Base-by-base conservation (phyloP, 169 alveolate genomes). In the Plasmodium fragile region DNA sequence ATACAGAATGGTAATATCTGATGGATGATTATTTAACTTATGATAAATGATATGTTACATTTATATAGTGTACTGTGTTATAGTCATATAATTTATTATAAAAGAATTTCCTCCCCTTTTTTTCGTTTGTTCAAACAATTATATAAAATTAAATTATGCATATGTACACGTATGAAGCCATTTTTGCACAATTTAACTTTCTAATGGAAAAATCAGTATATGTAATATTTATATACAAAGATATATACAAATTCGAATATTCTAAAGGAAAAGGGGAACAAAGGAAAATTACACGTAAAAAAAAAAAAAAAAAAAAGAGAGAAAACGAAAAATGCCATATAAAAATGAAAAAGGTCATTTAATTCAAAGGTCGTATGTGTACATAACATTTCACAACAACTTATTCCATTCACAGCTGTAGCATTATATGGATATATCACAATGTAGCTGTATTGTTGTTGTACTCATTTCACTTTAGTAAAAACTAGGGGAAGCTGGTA, bases 111-210 rank as follows among this genome's bases (percentile, higher is more conserved):
- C 75, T n/a, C 36, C 2, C 75, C n/a, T 8, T 22, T 18, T 5
- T 25, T 65, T 65, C 75, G 39, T 22, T 22, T 65, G 75, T 65
- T 65, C 41, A 65, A 65, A 28, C 75, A 65, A 28, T 65, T 65
- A 28, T 28, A 39, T 22, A 16, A 22, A 65, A 65, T 65, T 65
- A 65, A 65, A 65, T 65, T 65, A 18, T 65, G 75, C 75, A 65
- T 65, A 65, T 65, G 75, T n/a, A n/a, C 11, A 65, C 34, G 36
- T 28, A 22, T 65, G 36, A 8, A 28, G 75, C 18, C 75, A 65
- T 65, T 13, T 65, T 65, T 22, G 75, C 75, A 65, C n/a, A 65
- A 22, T 65, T 65, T 65, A 65, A 65, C 75, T 65, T 65, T 65
- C 36, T 22, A 6, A 18, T 65, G 30, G n/a, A 65, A 65, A 4